phyloP scores from a whole-genome alignment of 2,329 filamentous ascomycete species.

The Venturia aucupariae region DNA sequence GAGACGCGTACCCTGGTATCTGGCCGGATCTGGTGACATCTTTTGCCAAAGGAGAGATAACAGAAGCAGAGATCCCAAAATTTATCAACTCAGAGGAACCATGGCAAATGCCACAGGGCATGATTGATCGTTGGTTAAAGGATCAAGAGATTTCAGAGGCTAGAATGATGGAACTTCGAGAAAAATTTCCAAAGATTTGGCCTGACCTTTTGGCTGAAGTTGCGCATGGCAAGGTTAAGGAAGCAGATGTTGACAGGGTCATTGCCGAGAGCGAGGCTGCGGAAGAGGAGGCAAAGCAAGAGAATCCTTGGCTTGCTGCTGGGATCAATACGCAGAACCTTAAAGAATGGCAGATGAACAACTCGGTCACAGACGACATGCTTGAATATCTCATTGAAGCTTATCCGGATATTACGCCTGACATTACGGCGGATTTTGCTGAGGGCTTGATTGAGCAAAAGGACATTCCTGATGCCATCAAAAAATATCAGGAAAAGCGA shows the following conservation, averaged over 20 bases:
- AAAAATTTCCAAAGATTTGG: constrained; percentile 4
- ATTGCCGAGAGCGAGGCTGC: neutral
- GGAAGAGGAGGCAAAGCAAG: neutral
- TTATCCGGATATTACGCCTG: constrained; percentile 5
- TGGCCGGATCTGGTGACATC: constrained; percentile 1
- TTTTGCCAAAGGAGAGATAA: constrained; percentile 1
- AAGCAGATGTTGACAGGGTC: neutral
- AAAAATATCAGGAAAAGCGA: neutral
- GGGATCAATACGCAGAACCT: neutral
- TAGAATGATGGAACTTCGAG: neutral
- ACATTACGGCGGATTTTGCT: neutral
- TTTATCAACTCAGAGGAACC: neutral
- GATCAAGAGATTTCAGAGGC: neutral
- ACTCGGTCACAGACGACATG: neutral
- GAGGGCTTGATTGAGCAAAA: constrained; percentile 2
- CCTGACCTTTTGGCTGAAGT: neutral
- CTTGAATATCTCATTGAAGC: neutral
- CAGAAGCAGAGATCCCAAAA: constrained; percentile 3
- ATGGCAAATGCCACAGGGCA: neutral
- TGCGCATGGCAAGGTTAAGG: neutral
- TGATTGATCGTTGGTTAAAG: constrained; percentile 3
- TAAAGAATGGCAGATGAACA: neutral
- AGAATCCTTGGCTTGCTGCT: neutral
- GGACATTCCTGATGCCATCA: constrained; percentile 6
- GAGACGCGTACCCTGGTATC: constrained; percentile 6